A percentile compares a stretch with the other conserved stretches of the same genome.
phyloP scores from a whole-genome alignment of 2,329 filamentous ascomycete species.

The Aspergillus cejpii region DNA sequence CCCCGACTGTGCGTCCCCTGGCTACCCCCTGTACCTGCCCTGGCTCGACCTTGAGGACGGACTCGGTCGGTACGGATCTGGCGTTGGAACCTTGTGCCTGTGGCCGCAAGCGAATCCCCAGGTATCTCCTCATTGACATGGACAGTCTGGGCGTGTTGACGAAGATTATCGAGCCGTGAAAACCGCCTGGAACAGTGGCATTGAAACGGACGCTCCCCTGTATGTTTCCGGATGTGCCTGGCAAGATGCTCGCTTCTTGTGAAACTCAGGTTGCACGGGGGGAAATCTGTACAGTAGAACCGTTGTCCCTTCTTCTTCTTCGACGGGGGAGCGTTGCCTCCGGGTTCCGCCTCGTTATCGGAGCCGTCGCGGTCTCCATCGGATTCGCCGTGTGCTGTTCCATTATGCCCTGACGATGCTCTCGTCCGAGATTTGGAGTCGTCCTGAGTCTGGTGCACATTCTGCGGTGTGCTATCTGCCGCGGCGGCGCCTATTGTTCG shows the following conservation, averaged over 20 bases:
- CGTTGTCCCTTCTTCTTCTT: constrained; percentile 97
- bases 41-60: constrained; percentile 64
- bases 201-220: constrained; percentile 90
- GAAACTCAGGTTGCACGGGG: constrained; percentile 89
- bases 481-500: constrained; percentile 19
- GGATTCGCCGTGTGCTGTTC: constrained; percentile 70
- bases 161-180: constrained; percentile 86
- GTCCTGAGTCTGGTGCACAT: constrained; percentile 36
- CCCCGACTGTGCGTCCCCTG: constrained; percentile 64
- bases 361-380: constrained; percentile 61
- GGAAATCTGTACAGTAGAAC: constrained; percentile 94
- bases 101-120: constrained; percentile 83
- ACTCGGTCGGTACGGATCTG: constrained; percentile 85
- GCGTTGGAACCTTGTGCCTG: constrained; percentile 82
- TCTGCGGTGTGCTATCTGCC: constrained; percentile 42
- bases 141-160: constrained; percentile 95
- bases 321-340: constrained; percentile 58
- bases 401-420: constrained; percentile 44
- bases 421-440: constrained; percentile 41
- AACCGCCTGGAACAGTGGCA: constrained; percentile 93
- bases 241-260: constrained; percentile 93
- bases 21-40: constrained; percentile 71
- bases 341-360: constrained; percentile 58
- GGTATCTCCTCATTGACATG: constrained; percentile 98
- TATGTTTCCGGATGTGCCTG: constrained; percentile 96